Evolutionary conservation across 2,329 filamentous ascomycete genomes (phyloP), one percentile per base, ranked within the genome.

Genomic region (Beauveria asiatica): DNA sequence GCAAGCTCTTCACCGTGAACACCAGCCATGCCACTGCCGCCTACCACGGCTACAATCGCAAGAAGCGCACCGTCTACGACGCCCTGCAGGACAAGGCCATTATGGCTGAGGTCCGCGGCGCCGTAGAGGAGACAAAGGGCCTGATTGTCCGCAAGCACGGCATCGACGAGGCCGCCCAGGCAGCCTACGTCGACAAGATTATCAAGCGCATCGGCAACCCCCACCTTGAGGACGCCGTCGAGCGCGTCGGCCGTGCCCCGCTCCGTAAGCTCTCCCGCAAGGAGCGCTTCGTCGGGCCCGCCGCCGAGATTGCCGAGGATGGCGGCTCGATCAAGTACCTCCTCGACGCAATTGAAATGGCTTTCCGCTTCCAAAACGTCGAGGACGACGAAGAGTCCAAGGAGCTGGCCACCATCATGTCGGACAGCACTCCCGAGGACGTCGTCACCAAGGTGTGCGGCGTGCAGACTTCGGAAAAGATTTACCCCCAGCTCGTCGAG

Each of bases 1-100:
- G 94, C 75, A 99, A 99, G 84, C 87, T 99, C 65, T 99, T 92
- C 82, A 99, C 94, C 23, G 93, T 99, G 83, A 99, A 99, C 84
- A 99, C 94, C 23, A 89, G 92, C 60, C 94, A 99, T 73, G 94
- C 94, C 62, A 96, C 93, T 8, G 92, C 92, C 21, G 93, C 94
- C 62, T 97, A 97, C 83, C 92, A 94, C 75, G 93, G 92, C 59
- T 89, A 96, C 82, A 83, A 92, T 77, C 83, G 86, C 66, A 86
- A 89, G 70, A 93, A 95, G 82, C 81, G 84, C 70, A 95, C 89
- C 62, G 91, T 99, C 66, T 90, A 94, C 72, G 93, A 97, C 68
- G 88, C 92, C 9, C 83, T 97, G 65, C 83, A 85, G 63, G 91
- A 97, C 72, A 80, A 85, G 70, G 81, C 86, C 69, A 95, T 99